phyloP scores from a whole-genome alignment of 2,329 filamentous ascomycete genomes.

The Colletotrichum phormii region DNA sequence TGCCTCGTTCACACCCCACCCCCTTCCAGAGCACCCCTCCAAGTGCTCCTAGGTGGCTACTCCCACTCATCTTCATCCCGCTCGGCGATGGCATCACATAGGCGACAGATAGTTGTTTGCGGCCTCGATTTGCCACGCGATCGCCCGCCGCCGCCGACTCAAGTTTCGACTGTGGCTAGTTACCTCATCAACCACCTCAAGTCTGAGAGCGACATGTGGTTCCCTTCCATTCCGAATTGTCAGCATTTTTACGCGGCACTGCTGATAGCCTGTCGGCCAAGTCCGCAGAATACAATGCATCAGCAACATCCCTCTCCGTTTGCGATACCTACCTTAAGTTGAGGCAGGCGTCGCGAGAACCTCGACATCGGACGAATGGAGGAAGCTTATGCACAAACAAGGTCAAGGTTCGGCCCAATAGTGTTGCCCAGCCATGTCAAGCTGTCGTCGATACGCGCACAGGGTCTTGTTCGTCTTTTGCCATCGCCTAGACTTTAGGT shows the following conservation, averaged over 20 bases:
- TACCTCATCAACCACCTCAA: neutral
- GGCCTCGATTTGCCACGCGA: slow-evolving; percentile 2
- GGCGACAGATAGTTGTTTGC: slow-evolving; percentile 6
- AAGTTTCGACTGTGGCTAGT: slow-evolving; percentile 3
- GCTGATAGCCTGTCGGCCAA: neutral
- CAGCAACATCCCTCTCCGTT: neutral
- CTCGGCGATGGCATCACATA: neutral
- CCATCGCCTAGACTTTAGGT: neutral
- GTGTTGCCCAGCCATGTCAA: slow-evolving; percentile 1
- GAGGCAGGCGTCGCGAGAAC: neutral
- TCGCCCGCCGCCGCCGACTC: neutral
- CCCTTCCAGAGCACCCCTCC: neutral
- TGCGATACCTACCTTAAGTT: neutral
- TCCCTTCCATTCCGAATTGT: neutral
- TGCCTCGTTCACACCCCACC: neutral
- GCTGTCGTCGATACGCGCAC: neutral
- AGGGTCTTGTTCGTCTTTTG: slow-evolving; percentile 2
- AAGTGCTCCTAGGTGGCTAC: neutral
- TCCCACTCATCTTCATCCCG: neutral
- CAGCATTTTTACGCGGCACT: neutral
- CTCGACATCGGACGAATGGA: slow-evolving; percentile 5
- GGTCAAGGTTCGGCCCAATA: neutral
- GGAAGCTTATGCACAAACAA: neutral
- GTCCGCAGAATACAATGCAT: neutral
- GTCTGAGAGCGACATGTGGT: neutral